phyloP scores from a whole-genome alignment of 352 stramenopile species.

The Phytophthora pluvialis region DNA sequence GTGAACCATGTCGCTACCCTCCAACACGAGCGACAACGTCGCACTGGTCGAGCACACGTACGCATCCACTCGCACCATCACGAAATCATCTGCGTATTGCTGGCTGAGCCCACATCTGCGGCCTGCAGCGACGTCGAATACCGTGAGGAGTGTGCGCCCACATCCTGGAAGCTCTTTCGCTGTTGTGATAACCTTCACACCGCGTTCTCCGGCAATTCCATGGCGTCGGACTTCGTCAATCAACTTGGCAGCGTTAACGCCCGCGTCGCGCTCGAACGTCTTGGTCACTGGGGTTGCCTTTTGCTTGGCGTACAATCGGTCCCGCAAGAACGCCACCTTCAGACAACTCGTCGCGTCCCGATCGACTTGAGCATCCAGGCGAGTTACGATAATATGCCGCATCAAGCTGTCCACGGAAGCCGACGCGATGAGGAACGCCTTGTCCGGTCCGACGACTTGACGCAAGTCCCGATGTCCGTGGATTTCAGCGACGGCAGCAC shows the following conservation, averaged over 20 bases:
- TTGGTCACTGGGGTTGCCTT: conserved; percentile 66
- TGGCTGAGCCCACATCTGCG: background rate
- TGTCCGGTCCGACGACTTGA: conserved; percentile 68
- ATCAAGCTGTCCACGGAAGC: conserved; percentile 48
- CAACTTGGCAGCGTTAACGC: conserved; percentile 56
- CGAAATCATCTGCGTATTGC: background rate
- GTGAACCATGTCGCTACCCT: conserved; percentile 49
- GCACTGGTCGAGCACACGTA: conserved; percentile 64
- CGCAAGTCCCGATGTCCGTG: conserved; percentile 52
- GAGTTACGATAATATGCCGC: conserved; percentile 59
- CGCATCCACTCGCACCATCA: conserved; percentile 59
- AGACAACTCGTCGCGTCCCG: conserved; percentile 9
- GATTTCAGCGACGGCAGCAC: conserved; percentile 31
- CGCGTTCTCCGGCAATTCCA: conserved; percentile 42
- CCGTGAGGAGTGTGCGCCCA: conserved; percentile 61
- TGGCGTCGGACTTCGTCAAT: conserved; percentile 48
- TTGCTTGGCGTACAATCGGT: conserved; percentile 72
- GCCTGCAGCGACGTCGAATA: conserved; percentile 50
- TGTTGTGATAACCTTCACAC: conserved; percentile 66
- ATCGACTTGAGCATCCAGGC: conserved; percentile 37
- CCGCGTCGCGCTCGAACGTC: conserved; percentile 35
- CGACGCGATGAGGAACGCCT: conserved; percentile 51
- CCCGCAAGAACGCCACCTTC: conserved; percentile 52
- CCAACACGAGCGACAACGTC: conserved; percentile 53
- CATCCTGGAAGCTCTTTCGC: conserved; percentile 41